Base-by-base conservation (phyloP, 139 green algal species). In the Mychonastes homosphaera region DNA sequence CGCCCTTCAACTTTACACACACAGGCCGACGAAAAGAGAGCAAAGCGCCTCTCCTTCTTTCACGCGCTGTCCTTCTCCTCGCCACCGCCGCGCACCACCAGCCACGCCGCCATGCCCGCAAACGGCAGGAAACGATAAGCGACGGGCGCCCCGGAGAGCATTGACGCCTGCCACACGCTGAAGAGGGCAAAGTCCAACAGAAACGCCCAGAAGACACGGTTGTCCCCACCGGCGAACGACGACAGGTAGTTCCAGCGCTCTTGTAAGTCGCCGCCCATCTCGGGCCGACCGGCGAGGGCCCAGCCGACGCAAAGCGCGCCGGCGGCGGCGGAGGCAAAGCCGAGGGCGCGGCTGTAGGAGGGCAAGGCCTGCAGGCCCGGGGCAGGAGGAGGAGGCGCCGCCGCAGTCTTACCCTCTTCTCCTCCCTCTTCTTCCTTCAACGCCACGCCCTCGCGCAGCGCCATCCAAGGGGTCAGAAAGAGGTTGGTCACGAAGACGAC, bases 401-500 rank as follows among this genome's bases (percentile, higher is more conserved):
- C n/a, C n/a, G n/a, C n/a, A n/a, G n/a, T n/a, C n/a, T n/a, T n/a
- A n/a, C n/a, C n/a, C n/a, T n/a, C n/a, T n/a, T n/a, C n/a, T n/a
- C n/a, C n/a, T n/a, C n/a, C n/a, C n/a, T n/a, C n/a, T n/a, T n/a
- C n/a, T n/a, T n/a, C n/a, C n/a, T n/a, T n/a, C n/a, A n/a, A n/a
- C n/a, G n/a, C n/a, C n/a, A n/a, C n/a, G n/a, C n/a, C n/a, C n/a
- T n/a, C 55, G 16, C 87, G 55, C 33, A 88, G 43, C 0, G 84
- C 82, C 50, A 94, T 69, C 72, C 84, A 92, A 18, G 84, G 52
- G 50, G 86, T 69, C 54, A 87, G 83, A 64, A 92, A 91, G 4
- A 88, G 63, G 54, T 90, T 91, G 19, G 84, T 92, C 27, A 89
- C 64, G 56, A 92, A 87, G 72, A 86, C 77, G 26, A 84, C 87